Evolutionary conservation across 495 filamentous ascomycete species (phyloP), one percentile per base, ranked within the genome.

Genomic region (Parachaetomium inaequale): DNA sequence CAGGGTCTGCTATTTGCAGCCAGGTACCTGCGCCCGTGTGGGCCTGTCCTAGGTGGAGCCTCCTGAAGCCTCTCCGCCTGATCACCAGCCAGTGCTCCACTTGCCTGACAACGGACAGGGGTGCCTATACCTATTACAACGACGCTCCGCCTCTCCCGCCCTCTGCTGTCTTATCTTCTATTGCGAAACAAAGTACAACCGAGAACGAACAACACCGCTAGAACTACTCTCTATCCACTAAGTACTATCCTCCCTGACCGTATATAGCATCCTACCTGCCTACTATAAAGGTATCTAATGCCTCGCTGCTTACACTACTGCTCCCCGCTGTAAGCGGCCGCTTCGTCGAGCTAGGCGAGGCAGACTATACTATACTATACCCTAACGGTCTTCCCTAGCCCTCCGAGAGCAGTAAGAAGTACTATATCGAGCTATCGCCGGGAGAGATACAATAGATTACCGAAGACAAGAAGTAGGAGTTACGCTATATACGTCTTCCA

Each of bases 391-490:
- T 59, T 31, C 65, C 69, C 3, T 55, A 63, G 23, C 63, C 68
- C 4, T 46, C 72, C n/a, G 66, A 75, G 5, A 68, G 76, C 32
- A 68, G 67, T 32, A 82, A 88, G 55, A 80, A 81, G 66, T 96
- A 82, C 68, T 81, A 94, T 34, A 88, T 98, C 63, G 93, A 98
- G 79, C 76, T 96, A 17, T 79, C 84, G 17, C 93, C 92, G n/a
- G 91, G 89, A 61, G 82, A 91, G 65, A 92, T 85, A 25, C 75
- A 79, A 76, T 95, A 90, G 89, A 86, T 96, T 26, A 93, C 89
- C 0, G 93, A 98, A 67, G 91, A 96, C 31, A 86, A 96, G 77
- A 98, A 98, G 76, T 96, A 94, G 89, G 85, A 83, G 65, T 78
- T 98, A 62, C 87, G 89, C 73, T 78, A 92, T 66, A 92, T 96